phyloP scores from a whole-genome alignment of 1,284 basidiomycete genomes.

The Pseudozyma flocculosa region DNA sequence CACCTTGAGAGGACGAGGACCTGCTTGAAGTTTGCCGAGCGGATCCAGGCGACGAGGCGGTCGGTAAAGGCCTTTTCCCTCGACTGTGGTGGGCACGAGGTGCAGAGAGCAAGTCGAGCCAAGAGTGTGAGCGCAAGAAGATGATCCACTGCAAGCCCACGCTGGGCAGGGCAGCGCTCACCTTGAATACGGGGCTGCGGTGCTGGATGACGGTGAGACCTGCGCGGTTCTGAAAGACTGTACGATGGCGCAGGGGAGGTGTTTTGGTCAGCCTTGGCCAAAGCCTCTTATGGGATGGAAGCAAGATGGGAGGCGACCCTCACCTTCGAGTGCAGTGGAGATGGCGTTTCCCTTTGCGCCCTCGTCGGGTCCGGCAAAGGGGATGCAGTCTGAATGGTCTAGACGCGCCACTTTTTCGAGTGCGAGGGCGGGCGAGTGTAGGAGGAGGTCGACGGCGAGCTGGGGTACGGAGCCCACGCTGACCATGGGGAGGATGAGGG shows the following conservation, averaged over 20 bases:
- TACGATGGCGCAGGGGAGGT: too few relatives aligned
- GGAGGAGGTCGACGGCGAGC: constrained; percentile 45
- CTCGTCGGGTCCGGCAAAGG: constrained; percentile 44
- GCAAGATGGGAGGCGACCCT: neutral
- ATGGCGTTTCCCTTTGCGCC: constrained; percentile 2
- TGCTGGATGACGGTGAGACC: constrained; percentile 42
- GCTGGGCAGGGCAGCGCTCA: too few relatives aligned
- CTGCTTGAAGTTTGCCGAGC: constrained; percentile 7
- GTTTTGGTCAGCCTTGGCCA: too few relatives aligned
- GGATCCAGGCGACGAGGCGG: constrained; percentile 13
- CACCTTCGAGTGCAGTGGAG: constrained; percentile 21
- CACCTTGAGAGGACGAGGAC: constrained; percentile 17
- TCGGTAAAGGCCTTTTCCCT: constrained; percentile 6
- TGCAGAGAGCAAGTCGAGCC: too few relatives aligned
- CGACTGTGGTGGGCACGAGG: neutral
- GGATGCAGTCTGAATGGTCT: constrained; percentile 37
- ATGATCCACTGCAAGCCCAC: too few relatives aligned
- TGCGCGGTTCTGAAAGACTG: constrained; percentile 22
- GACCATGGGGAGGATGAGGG: constrained; percentile 41
- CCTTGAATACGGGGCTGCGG: constrained; percentile 42
- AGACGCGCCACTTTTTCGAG: constrained; percentile 33
- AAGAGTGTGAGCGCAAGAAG: constrained; percentile 7
- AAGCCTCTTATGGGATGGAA: too few relatives aligned
- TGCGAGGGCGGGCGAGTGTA: constrained; percentile 19
- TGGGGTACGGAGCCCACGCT: constrained; percentile 50